Evolutionary conservation across 495 filamentous ascomycete genomes (phyloP).

Genomic region (Talaromyces nanjingensis): DNA sequence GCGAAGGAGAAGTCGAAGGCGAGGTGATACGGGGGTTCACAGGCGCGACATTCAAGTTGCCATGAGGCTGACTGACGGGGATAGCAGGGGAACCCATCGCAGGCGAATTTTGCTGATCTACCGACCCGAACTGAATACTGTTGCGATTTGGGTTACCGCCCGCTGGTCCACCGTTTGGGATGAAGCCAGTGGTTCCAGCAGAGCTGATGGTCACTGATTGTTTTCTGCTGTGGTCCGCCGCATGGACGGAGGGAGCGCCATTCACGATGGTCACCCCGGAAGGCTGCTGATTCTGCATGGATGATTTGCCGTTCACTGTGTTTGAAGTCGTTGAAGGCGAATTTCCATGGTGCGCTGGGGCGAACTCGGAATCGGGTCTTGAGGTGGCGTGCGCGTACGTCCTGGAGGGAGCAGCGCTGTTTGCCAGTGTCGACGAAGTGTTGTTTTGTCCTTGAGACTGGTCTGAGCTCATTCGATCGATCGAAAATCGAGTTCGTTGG

Average conservation of each 20-base stretch:
- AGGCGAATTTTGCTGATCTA: constrained; percentile 59
- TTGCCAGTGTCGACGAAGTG: constrained; percentile 40
- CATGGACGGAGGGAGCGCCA: constrained; percentile 53
- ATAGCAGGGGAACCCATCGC: constrained; percentile 46
- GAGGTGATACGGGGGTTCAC: constrained; percentile 60
- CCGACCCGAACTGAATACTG: constrained; percentile 72
- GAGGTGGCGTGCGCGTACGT: constrained; percentile 72
- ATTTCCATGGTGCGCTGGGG: constrained; percentile 72
- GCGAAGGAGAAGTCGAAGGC: constrained; percentile 73
- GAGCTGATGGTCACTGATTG: constrained; percentile 83
- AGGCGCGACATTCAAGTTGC: constrained; percentile 55
- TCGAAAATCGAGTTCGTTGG: constrained; percentile 54
- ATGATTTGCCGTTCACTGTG: constrained; percentile 76
- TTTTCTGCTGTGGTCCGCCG: constrained; percentile 69
- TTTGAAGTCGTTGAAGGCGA: constrained; percentile 53
- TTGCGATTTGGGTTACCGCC: constrained; percentile 49
- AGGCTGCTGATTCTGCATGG: constrained; percentile 48
- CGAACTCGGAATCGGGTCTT: constrained; percentile 69
- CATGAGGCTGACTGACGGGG: constrained; percentile 42
- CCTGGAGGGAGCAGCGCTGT: constrained; percentile 41
- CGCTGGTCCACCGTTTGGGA: constrained; percentile 66
- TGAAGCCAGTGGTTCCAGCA: constrained; percentile 63
- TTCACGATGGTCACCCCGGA: constrained; percentile 66
- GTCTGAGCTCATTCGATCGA: constrained; percentile 45
- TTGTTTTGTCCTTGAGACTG: constrained; percentile 30